Evolutionary conservation across 257 asterid genomes (phyloP).

Genomic region (Ophiorrhiza pumila): DNA sequence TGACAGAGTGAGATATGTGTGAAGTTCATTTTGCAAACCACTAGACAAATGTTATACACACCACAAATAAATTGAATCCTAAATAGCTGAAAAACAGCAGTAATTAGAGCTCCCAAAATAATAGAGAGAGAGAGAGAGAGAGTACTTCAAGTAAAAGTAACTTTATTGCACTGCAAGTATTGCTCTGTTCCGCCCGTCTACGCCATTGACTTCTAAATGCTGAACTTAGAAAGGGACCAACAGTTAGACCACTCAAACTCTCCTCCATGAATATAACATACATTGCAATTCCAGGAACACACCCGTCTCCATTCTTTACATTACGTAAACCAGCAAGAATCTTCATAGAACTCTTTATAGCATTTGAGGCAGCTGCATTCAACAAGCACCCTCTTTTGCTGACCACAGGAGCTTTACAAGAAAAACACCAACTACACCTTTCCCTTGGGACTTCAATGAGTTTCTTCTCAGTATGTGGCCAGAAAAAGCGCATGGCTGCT

Average conservation of each 20-base stretch:
- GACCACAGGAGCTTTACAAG: conserved; percentile 58
- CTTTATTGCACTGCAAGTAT: conserved; percentile 48
- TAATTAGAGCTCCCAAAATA: neutral
- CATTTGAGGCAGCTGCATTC: conserved; percentile 81
- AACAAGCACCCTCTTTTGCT: conserved; percentile 80
- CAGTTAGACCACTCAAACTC: conserved; percentile 65
- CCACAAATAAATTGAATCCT: neutral
- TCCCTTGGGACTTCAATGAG: conserved; percentile 79
- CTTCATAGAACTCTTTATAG: conserved; percentile 61
- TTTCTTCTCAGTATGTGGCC: conserved; percentile 81
- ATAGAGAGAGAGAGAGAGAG: neutral
- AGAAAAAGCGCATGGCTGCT: conserved; percentile 61
- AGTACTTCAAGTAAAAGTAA: conserved; percentile 65
- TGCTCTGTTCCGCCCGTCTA: conserved; percentile 56
- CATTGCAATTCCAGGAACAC: conserved; percentile 53
- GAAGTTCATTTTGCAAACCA: neutral
- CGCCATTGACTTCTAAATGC: conserved; percentile 68
- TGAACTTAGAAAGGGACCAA: conserved; percentile 59
- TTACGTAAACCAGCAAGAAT: conserved; percentile 49
- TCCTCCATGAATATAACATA: conserved; percentile 70
- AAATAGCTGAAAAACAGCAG: neutral
- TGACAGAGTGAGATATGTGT: neutral
- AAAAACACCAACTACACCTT: conserved; percentile 89
- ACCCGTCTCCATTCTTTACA: conserved; percentile 57
- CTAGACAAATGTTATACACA: neutral